These are phyloP conservation scores for Patellifolia procumbens DNA, from an alignment of 179 eudicot species.

Conservation along the genomic window DNA sequence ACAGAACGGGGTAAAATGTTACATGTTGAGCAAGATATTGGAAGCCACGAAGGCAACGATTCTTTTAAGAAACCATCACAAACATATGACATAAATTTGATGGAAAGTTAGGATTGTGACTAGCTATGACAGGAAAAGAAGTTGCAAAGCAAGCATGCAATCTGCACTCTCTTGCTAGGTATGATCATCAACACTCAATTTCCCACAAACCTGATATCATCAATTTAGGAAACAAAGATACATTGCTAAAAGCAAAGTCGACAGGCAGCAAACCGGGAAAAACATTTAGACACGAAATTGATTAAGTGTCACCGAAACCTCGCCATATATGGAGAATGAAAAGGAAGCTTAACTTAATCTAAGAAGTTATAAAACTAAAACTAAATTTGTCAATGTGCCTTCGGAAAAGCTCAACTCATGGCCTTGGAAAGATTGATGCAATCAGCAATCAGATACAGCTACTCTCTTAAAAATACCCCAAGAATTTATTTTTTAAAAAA, in stretches of 20 bases:
- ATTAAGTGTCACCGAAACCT: neutral
- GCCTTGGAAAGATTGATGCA: neutral
- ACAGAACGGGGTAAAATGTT: neutral
- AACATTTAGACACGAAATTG: neutral
- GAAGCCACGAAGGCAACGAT: neutral
- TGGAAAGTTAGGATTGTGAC: neutral
- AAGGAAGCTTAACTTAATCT: neutral
- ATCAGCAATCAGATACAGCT: neutral
- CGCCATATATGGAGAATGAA: neutral
- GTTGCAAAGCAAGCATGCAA: neutral
- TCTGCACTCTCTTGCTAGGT: neutral
- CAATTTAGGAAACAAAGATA: neutral
- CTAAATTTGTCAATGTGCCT: neutral
- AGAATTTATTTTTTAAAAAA: too few species aligned
- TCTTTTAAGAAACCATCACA: neutral
- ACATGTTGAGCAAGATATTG: neutral
- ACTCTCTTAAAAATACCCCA: neutral
- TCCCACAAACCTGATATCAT: neutral
- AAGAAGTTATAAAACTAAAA: neutral
- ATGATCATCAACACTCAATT: neutral
- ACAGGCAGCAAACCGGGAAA: neutral
- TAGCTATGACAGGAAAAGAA: neutral
- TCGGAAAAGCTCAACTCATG: neutral
- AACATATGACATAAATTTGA: neutral
- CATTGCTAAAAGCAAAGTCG: neutral